Evolutionary conservation across 257 asterid genomes (phyloP).

Genomic region (Lithospermum erythrorhizon): DNA sequence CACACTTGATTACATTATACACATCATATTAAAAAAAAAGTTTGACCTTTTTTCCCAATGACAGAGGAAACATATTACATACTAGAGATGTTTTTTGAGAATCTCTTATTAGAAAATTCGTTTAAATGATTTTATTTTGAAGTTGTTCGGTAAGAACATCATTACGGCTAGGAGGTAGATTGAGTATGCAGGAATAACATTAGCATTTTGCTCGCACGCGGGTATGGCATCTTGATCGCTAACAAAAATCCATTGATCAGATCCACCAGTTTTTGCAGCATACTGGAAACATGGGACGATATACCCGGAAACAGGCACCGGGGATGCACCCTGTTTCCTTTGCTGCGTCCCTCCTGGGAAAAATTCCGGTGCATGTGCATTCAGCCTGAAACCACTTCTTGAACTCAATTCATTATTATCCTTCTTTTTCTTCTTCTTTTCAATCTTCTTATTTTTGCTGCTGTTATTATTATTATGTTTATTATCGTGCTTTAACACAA

Average conservation of each 20-base stretch:
- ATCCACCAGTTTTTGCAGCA: constrained; percentile 25
- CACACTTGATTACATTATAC: no score
- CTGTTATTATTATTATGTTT: constrained; percentile 1
- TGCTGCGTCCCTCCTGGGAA: constrained; percentile 44
- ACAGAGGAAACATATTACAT: neutral
- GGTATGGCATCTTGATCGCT: constrained; percentile 37
- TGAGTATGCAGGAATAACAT: constrained; percentile 8
- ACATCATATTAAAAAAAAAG: no score
- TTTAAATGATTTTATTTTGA: constrained; percentile 54
- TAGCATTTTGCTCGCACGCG: constrained; percentile 4
- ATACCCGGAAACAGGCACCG: constrained; percentile 51
- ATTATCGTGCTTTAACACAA: constrained; percentile 3
- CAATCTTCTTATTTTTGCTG: neutral
- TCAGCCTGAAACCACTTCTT: constrained; percentile 38
- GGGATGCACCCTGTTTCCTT: constrained; percentile 9
- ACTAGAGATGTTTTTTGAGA: no score
- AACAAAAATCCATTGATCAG: constrained; percentile 37
- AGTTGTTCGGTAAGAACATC: constrained; percentile 49
- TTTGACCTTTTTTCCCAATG: neutral
- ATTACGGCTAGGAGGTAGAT: constrained; percentile 19
- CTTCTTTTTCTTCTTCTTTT: neutral
- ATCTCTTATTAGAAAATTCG: no score
- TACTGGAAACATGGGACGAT: constrained; percentile 58
- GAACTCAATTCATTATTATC: neutral
- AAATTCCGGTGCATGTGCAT: constrained; percentile 83